Evolutionary conservation across 2,329 filamentous ascomycete genomes (phyloP).

Genomic region (Colletotrichum viniferum): DNA sequence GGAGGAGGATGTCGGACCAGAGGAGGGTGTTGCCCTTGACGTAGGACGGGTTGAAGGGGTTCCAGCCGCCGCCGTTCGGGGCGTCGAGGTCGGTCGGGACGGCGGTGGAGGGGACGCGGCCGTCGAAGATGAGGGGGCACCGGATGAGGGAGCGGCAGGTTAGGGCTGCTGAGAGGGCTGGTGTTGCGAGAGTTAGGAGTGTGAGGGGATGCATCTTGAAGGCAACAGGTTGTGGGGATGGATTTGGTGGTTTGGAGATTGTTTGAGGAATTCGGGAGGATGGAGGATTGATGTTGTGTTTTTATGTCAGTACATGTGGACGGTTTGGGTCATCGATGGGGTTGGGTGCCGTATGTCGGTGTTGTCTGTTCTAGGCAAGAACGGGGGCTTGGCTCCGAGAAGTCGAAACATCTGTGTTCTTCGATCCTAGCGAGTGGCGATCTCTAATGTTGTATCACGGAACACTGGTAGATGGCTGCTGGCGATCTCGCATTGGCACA

Average conservation of each 20-base stretch:
- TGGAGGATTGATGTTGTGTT: neutral
- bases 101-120: slow-evolving; percentile 32
- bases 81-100: slow-evolving; percentile 34
- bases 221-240: neutral
- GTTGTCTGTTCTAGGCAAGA: neutral
- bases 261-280: neutral
- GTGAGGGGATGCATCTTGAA: neutral
- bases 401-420: neutral
- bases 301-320: neutral
- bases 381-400: neutral
- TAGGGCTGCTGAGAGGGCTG: neutral
- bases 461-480: too few species aligned
- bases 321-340: neutral
- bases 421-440: neutral
- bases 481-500: too few species aligned
- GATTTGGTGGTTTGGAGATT: rapidly evolving
- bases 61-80: slow-evolving; percentile 28
- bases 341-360: neutral
- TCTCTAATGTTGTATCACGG: too few species aligned
- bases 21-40: slow-evolving; percentile 38
- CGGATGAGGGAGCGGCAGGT: slow-evolving; percentile 18
- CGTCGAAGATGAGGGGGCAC: slow-evolving; percentile 42
- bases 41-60: slow-evolving; percentile 38
- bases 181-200: neutral
- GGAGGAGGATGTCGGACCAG: slow-evolving; percentile 40